These are phyloP conservation scores for Fusarium musae DNA, from an alignment of 2,329 filamentous ascomycete species.

Conservation along the genomic window DNA sequence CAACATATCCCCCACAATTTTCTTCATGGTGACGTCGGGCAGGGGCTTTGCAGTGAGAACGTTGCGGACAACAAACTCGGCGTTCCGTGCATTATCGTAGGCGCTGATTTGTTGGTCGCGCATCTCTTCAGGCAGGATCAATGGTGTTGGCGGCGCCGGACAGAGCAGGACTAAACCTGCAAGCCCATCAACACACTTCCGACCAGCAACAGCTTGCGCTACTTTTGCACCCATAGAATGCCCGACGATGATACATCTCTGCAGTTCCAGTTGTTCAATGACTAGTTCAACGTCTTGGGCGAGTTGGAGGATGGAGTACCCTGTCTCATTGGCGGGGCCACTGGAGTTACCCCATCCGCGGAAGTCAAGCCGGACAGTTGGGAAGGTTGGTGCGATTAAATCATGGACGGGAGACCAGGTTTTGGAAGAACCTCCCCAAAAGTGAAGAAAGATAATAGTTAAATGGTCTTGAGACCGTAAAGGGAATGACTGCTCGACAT, in stretches of 20 bases:
- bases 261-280: accelerated
- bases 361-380: background rate
- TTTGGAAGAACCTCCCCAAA: background rate
- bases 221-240: background rate
- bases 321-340: background rate
- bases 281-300: background rate
- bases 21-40: no score
- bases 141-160: background rate
- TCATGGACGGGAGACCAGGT: background rate
- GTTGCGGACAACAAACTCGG: background rate
- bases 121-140: accelerated
- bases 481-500: background rate
- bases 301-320: background rate
- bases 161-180: background rate
- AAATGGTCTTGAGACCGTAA: accelerated
- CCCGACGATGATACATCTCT: background rate
- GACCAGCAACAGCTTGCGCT: background rate
- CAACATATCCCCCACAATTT: no score
- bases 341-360: background rate
- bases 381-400: accelerated
- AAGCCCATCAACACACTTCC: accelerated
- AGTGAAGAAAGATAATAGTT: background rate
- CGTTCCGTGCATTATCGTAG: background rate
- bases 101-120: background rate
- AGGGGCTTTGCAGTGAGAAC: background rate